Percentiles rank a stretch among this genome's conserved stretches.
phyloP scores from a whole-genome alignment of 2,329 filamentous ascomycete genomes.

The Aspergillus sp. region DNA sequence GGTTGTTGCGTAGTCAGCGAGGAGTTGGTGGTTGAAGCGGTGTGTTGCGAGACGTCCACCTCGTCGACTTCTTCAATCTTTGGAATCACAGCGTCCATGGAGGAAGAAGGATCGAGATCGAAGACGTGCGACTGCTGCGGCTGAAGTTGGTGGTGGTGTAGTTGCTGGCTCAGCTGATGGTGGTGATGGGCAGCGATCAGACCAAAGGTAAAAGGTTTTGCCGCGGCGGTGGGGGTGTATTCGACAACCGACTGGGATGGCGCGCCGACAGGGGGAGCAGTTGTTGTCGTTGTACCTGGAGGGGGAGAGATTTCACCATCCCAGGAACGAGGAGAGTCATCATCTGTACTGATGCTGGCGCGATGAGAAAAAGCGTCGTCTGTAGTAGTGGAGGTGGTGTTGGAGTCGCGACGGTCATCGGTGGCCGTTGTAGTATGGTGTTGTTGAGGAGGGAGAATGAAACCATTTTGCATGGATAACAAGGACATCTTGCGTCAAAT shows the following conservation, averaged over 20 bases:
- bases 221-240: slow-evolving; percentile 4
- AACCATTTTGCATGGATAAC: slow-evolving; percentile 36
- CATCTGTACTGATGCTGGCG: slow-evolving; percentile 27
- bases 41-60: slow-evolving; percentile 23
- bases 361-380: slow-evolving; percentile 25
- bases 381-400: slow-evolving; percentile 6
- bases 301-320: slow-evolving; percentile 16
- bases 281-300: slow-evolving; percentile 9
- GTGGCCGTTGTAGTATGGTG: slow-evolving; percentile 4
- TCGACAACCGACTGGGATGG: slow-evolving; percentile 1
- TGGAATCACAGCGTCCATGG: slow-evolving; percentile 37
- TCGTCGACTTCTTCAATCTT: slow-evolving; percentile 51
- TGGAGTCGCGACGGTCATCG: slow-evolving; percentile 15
- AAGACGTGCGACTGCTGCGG: slow-evolving; percentile 15
- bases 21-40: slow-evolving; percentile 4
- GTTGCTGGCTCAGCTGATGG: neutral
- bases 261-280: slow-evolving; percentile 6
- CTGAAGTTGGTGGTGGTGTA: slow-evolving; percentile 12
- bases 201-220: slow-evolving; percentile 1
- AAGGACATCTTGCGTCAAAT: slow-evolving; percentile 18
- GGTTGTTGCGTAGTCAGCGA: neutral
- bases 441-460: slow-evolving; percentile 12
- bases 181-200: neutral
- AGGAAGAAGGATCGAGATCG: slow-evolving; percentile 12
- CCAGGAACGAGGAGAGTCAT: slow-evolving; percentile 26